Conservation (phyloP, 352 stramenopile species). For the Pythium dissimile region DNA sequence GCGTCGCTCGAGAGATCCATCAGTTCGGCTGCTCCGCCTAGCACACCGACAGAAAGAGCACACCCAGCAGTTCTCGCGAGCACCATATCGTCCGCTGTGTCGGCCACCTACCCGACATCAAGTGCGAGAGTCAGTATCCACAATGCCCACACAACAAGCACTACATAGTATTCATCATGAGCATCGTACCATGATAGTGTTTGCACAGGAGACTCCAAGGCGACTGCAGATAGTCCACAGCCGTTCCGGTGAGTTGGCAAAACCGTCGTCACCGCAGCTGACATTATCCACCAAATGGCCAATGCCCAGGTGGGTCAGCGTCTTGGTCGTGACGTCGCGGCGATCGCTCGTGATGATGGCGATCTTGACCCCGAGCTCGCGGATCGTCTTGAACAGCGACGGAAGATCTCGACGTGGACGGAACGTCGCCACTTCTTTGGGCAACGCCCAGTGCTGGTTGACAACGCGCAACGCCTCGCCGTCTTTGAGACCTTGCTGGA, state of each 20-base stretch:
- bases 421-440: slow-evolving; percentile 27
- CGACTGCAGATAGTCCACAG: slow-evolving; percentile 39
- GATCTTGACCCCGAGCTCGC: slow-evolving; percentile 41
- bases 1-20: slow-evolving; percentile 40
- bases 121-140: not conserved
- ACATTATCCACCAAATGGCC: slow-evolving; percentile 35
- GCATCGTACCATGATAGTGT: slow-evolving; percentile 41
- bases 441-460: slow-evolving; percentile 30
- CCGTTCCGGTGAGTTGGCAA: slow-evolving; percentile 29
- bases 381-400: slow-evolving; percentile 29
- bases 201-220: slow-evolving; percentile 30
- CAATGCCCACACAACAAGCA: too few relatives aligned
- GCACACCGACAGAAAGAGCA: slow-evolving; percentile 37
- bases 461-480: slow-evolving; percentile 19
- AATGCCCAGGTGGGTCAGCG: slow-evolving; percentile 31
- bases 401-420: slow-evolving; percentile 27
- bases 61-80: slow-evolving; percentile 31
- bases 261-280: slow-evolving; percentile 44
- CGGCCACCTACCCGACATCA: slow-evolving; percentile 31
- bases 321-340: slow-evolving; percentile 28
- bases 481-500: slow-evolving; percentile 22
- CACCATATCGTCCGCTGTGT: slow-evolving; percentile 45
- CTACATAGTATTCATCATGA: not conserved
- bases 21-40: slow-evolving; percentile 35
- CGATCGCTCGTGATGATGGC: slow-evolving; percentile 47